A percentile compares a stretch with the other conserved stretches of the same genome.
Conservation (phyloP, 768 basidiomycete genomes). For the Russula sp. region DNA sequence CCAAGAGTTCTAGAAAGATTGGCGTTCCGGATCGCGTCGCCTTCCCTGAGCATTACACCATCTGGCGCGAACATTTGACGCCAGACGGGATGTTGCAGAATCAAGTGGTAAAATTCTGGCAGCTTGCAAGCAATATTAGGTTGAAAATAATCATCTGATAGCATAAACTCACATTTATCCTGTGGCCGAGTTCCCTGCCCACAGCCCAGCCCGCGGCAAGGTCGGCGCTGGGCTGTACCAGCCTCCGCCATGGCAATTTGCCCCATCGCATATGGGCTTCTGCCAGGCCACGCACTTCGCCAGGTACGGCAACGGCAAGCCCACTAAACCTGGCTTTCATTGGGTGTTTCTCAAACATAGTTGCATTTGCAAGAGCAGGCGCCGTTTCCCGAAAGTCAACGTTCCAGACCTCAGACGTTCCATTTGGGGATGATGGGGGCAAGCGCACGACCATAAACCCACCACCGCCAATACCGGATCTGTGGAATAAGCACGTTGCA, state of each 20-base stretch:
- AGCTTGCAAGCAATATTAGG: constrained; percentile 29
- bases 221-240: constrained; percentile 71
- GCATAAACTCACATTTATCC: constrained; percentile 56
- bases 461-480: constrained; percentile 84
- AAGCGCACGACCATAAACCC: constrained; percentile 84
- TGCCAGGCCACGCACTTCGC: constrained; percentile 84
- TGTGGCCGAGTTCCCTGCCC: constrained; percentile 66
- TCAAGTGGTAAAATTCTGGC: constrained; percentile 47
- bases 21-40: constrained; percentile 66
- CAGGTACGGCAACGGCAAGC: constrained; percentile 84
- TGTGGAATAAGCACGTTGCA: constrained; percentile 21
- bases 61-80: constrained; percentile 75
- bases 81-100: constrained; percentile 74
- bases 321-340: constrained; percentile 66
- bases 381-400: constrained; percentile 91
- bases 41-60: constrained; percentile 67
- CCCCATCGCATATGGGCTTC: constrained; percentile 86
- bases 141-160: background rate
- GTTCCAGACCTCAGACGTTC: constrained; percentile 58
- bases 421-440: constrained; percentile 47
- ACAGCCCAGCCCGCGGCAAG: constrained; percentile 82
- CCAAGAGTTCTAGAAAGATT: constrained; percentile 78
- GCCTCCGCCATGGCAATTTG: constrained; percentile 66
- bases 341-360: constrained; percentile 70
- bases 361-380: constrained; percentile 63